Evolutionary conservation across 257 asterid species (phyloP), one percentile per base, ranked within the genome.

Genomic region (Jacaranda copaia): DNA sequence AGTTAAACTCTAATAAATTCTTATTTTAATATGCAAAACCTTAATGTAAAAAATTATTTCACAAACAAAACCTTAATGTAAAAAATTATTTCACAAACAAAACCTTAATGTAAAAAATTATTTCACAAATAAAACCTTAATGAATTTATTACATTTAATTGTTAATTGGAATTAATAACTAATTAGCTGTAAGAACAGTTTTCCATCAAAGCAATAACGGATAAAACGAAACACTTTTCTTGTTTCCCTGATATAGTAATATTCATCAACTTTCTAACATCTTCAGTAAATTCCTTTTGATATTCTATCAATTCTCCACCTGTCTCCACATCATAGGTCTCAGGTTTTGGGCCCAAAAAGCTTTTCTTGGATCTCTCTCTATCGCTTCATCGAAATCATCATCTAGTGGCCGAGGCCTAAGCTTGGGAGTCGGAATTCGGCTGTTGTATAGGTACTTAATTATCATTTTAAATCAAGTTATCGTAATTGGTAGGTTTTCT

Each of bases 351-450:
- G 60, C 64, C 73, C 69, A 73, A 13, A 35, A 68, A 43, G 1
- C 65, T 25, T 55, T 72, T 64, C 51, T 76, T 61, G 75, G 72
- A 78, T 69, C 77, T 60, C 57, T 69, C 55, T 69, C 55, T 53
- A 4, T 35, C 72, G 42, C 62, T 63, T 46, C 35, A 38, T 13
- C 18, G 42, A 63, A 62, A 48, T 11, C 79, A 64, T 35, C 51
- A 62, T 35, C 43, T 48, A 14, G 19, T 32, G 19, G 43, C 35
- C 4, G 43, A 32, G 32, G 15, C 43, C 66, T 12, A 60, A 60
- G 43, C 66, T 43, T 60, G 42, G 42, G 45, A 20, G 25, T 38
- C 68, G 18, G 39, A n/a, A 74, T 48, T 52, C 62, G 38, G 62
- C 70, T 60, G 16, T 60, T 25, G n/a, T 32, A 32, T 8, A 74